phyloP scores from a whole-genome alignment of 2,329 filamentous ascomycete species.

The Pyricularia sp. region DNA sequence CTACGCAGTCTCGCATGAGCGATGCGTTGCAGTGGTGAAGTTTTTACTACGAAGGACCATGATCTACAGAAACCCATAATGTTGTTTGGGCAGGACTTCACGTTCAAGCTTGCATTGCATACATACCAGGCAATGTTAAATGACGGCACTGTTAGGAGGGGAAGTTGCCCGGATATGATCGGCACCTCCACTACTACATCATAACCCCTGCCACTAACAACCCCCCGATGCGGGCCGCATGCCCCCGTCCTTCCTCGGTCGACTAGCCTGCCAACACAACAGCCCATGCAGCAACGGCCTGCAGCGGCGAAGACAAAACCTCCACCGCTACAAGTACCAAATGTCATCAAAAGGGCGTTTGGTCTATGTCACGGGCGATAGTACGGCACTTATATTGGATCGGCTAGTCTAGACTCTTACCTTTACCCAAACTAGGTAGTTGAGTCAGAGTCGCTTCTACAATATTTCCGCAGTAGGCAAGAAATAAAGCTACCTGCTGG shows the following conservation, averaged over 20 bases:
- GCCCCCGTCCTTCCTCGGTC: not conserved
- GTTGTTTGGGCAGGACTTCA: not conserved
- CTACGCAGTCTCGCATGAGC: not conserved
- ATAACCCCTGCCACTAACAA: not conserved
- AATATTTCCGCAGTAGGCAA: not conserved
- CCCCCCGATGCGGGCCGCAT: not conserved
- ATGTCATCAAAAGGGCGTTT: not conserved
- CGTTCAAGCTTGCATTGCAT: too few relatives aligned
- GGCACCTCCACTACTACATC: not conserved
- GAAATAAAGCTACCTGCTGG: not conserved
- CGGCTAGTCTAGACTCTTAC: not conserved
- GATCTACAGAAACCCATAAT: not conserved
- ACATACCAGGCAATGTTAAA: not conserved
- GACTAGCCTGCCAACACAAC: not conserved
- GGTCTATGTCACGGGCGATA: not conserved
- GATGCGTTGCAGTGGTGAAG: conserved; percentile 4
- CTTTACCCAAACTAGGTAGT: not conserved
- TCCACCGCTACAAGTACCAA: not conserved
- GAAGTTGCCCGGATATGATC: not conserved
- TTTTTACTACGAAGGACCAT: not conserved
- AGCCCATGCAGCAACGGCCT: not conserved
- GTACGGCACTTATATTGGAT: not conserved
- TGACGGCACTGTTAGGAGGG: not conserved
- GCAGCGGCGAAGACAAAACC: not conserved
- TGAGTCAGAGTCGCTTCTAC: not conserved